A percentile compares a stretch with the other conserved stretches of the same genome.
These are phyloP conservation scores for Mortierella antarctica DNA, from an alignment of 192 early-diverging fungal genomes.

Conservation along the genomic window DNA sequence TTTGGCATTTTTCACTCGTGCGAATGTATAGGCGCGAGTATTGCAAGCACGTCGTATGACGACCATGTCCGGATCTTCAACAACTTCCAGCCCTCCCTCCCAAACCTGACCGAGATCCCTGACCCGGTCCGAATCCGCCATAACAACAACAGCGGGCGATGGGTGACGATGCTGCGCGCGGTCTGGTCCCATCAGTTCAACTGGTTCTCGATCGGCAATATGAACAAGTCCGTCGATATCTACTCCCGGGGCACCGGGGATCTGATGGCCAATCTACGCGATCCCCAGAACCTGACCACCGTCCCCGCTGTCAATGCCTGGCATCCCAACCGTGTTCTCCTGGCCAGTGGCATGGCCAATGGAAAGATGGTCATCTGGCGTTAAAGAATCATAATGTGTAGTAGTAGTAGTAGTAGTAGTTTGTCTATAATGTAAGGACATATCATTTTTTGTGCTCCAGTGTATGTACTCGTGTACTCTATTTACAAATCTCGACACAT, in stretches of 20 bases:
- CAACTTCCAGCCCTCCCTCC: conserved; percentile 51
- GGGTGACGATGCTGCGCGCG: conserved; percentile 75
- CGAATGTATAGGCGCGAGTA: conserved; percentile 18
- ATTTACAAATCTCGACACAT: no score
- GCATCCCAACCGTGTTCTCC: conserved; percentile 64
- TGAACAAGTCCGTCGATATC: conserved; percentile 72
- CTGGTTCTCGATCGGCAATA: conserved; percentile 72
- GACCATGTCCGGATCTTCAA: conserved; percentile 66
- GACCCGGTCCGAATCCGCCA: conserved; percentile 59
- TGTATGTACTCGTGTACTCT: no score
- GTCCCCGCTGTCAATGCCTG: conserved; percentile 73
- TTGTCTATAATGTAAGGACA: no score
- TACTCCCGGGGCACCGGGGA: conserved; percentile 66
- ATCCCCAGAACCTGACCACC: conserved; percentile 32
- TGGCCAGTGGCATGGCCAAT: conserved; percentile 65
- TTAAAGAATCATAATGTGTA: conserved; percentile 4
- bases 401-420: no score
- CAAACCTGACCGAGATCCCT: conserved; percentile 36
- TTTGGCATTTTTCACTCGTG: background rate
- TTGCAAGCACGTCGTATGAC: conserved; percentile 69
- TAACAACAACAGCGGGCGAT: conserved; percentile 73
- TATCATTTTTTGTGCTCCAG: no score
- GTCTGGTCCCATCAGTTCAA: conserved; percentile 63
- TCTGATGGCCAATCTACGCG: conserved; percentile 59
- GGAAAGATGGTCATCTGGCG: conserved; percentile 71